Conservation (phyloP, 495 filamentous ascomycete species). For the Clohesyomyces aquaticus region DNA sequence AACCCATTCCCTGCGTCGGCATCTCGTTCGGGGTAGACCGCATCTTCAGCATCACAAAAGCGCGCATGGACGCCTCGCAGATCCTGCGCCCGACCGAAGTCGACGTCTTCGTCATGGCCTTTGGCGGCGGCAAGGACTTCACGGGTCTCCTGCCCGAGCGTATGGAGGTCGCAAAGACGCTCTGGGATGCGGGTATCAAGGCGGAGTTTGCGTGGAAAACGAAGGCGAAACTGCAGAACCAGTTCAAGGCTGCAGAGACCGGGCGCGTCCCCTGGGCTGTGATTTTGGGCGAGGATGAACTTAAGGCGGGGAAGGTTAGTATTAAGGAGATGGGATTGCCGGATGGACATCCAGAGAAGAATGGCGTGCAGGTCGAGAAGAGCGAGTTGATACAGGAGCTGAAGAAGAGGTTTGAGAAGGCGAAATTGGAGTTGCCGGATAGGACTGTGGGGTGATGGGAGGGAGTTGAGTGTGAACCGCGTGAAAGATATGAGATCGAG, state of each 20-base stretch:
- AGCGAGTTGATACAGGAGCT: conserved; percentile 66
- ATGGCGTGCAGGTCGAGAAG: conserved; percentile 72
- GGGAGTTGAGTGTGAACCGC: too few species aligned
- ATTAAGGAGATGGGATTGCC: conserved; percentile 83
- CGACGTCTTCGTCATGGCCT: conserved; percentile 89
- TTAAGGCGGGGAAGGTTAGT: conserved; percentile 73
- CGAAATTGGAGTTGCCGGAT: conserved; percentile 15
- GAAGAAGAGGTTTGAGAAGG: conserved; percentile 47
- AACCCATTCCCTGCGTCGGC: conserved; percentile 90
- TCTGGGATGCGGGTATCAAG: conserved; percentile 83
- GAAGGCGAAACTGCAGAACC: conserved; percentile 75
- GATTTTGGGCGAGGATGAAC: conserved; percentile 80
- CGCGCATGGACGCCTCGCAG: conserved; percentile 60
- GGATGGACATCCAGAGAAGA: conserved; percentile 83
- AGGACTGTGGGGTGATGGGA: conserved; percentile 21
- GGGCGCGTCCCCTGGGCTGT: conserved; percentile 73
- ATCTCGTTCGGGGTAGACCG: conserved; percentile 95
- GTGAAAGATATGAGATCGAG: too few species aligned
- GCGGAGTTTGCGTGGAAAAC: conserved; percentile 78
- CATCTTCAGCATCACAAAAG: conserved; percentile 89
- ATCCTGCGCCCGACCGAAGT: conserved; percentile 70
- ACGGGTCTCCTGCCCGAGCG: conserved; percentile 78
- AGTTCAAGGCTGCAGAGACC: conserved; percentile 80
- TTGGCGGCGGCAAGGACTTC: conserved; percentile 86
- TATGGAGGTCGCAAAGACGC: conserved; percentile 69